Evolutionary conservation across 352 stramenopile genomes (phyloP), one percentile per base, ranked within the genome.

Genomic region (Thraustochytrium sp.): DNA sequence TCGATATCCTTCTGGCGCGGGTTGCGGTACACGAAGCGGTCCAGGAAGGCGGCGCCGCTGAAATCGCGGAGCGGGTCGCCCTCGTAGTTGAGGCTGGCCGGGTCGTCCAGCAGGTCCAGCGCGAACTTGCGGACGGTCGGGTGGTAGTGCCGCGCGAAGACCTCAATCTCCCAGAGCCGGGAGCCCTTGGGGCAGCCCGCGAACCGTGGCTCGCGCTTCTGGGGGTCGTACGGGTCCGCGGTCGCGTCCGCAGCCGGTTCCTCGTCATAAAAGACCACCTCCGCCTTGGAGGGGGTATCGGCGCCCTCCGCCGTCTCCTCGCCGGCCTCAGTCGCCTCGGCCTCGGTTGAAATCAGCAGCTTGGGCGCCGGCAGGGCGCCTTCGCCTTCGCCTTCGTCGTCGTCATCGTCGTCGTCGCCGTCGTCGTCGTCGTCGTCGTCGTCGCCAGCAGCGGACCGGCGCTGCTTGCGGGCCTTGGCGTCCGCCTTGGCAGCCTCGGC

Each of bases 1-100:
- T 86, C 78, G 18, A 74, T 62, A 26, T 73, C 86, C 31, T 76
- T 40, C 62, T 85, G 82, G 21, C 54, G 48, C 54, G 96, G 96
- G 86, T 99, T 99, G 82, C 97, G 96, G 89, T 98, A 99, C 37
- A 97, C 95, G 88, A 99, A 99, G 86, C 98, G 97, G 85, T 99
- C 95, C 51, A 99, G 94, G 87, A 99, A 99, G 2, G 93, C 89
- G 53, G 93, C 91, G 82, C 98, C 89, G n/a, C 91, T 93, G 84
- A 99, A 99, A 87, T 99, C 96, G 80, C 95, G 92, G 8, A 99
- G 88, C 68, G 96, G 97, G 88, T 99, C 96, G 46, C 96, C 95
- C 34, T 86, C 87, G 89, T 99, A 99, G 51, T 92, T 83, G 85
- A 98, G 97, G 11, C 89, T 86, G 55, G 1, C 2, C 21, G 40